These are phyloP conservation scores for Chlorella sp. DNA, from an alignment of 139 green algal species.

Conservation along the genomic window DNA sequence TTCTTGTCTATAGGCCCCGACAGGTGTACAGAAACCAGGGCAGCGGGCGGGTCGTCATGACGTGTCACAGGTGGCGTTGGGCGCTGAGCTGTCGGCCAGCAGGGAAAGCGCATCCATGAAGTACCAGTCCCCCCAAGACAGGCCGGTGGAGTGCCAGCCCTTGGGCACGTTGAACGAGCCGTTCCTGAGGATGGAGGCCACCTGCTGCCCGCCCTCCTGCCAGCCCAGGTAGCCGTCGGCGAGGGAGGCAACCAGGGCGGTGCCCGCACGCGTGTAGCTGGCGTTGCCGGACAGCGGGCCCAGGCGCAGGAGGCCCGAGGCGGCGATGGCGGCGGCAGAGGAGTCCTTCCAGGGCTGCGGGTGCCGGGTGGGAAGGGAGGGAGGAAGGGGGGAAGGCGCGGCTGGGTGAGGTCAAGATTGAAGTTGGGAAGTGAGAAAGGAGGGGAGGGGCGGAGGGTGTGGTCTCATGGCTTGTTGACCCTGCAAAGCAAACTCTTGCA, in stretches of 20 bases:
- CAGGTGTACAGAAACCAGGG: too few relatives aligned
- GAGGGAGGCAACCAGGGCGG: neutral
- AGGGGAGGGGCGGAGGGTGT: too few relatives aligned
- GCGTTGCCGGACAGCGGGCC: neutral
- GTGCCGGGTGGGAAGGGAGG: too few relatives aligned
- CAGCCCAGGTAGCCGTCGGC: neutral
- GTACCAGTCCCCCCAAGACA: neutral
- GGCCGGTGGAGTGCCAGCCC: neutral
- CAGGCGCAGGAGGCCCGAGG: neutral
- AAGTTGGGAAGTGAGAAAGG: too few relatives aligned
- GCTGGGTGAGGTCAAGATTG: too few relatives aligned
- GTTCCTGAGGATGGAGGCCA: neutral
- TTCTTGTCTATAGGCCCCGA: too few relatives aligned
- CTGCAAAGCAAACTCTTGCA: too few relatives aligned
- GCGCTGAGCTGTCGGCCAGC: neutral
- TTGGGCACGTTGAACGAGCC: neutral
- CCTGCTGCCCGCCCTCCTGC: neutral
- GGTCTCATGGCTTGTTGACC: too few relatives aligned
- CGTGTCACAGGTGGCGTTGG: too few relatives aligned
- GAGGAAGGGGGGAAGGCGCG: too few relatives aligned
- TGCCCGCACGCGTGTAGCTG: neutral
- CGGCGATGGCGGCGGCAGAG: neutral
- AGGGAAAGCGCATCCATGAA: neutral
- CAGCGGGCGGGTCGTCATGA: too few relatives aligned
- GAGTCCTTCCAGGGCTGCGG: neutral